Evolutionary conservation across 257 asterid species (phyloP), one percentile per base, ranked within the genome.

Genomic region (Leptodermis oblonga): DNA sequence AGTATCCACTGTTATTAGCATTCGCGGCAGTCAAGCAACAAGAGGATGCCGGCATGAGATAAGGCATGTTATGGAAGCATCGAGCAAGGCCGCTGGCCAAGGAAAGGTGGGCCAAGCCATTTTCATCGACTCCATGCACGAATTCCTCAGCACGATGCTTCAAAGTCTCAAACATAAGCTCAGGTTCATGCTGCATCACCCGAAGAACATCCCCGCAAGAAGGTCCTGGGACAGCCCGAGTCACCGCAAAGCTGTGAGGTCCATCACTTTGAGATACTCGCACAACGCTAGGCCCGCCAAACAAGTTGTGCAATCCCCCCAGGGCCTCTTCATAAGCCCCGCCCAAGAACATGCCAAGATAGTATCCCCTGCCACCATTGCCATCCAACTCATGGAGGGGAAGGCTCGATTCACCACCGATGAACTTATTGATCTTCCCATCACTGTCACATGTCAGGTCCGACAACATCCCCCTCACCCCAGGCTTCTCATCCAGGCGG

Each of bases 281-380:
- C n/a, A 94, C 86, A 1, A 89, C 88, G 22, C 97, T 91, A 0
- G 99, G 96, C 7, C 96, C 92, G 20, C 96, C 97, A 30, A 94
- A 94, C 22, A 94, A 83, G 81, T 94, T 94, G 81, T 94, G 99
- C 55, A 82, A 67, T 5, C 97, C 96, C 0, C 97, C 99, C 0
- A 94, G 86, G 1, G 99, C 96, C 80, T 94, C 97, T 82, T 91
- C 88, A 33, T 94, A 94, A 56, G 99, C 99, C 73, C 99, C 99
- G 4, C 97, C 99, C 62, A 89, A 77, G 68, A 94, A 91, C 97
- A 91, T 94, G 33, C 99, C 99, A 26, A 91, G 70, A 74, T 85
- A 94, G 75, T 94, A 89, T 0, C 81, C 37, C 5, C 80, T 82
- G 0, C 84, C 70, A 52, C 75, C 85, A 23, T 65, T 67, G 20